phyloP scores from a whole-genome alignment of 2,329 filamentous ascomycete species.

The Cladosporium sp. region DNA sequence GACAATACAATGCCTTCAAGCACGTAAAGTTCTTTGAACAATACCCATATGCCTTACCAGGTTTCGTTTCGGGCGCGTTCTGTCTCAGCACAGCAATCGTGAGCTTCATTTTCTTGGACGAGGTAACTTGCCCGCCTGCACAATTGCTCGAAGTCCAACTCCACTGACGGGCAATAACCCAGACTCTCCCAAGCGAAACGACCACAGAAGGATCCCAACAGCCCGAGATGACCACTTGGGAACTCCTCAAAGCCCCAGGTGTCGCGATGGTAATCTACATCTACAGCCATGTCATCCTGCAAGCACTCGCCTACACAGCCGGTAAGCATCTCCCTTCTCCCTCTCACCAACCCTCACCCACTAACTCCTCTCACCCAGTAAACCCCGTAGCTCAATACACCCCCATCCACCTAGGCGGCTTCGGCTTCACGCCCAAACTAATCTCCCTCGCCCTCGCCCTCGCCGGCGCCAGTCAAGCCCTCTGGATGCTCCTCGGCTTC shows the following conservation, averaged over 20 bases:
- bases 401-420: conserved; percentile 58
- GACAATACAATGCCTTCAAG: conserved; percentile 61
- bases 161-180: background rate
- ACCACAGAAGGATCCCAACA: conserved; percentile 15
- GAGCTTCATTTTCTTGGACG: conserved; percentile 1
- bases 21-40: conserved; percentile 54
- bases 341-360: background rate
- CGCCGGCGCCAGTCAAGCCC: conserved; percentile 61
- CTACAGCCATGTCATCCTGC: conserved; percentile 62
- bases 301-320: conserved; percentile 69
- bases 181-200: conserved; percentile 27
- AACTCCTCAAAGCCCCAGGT: conserved; percentile 59
- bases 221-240: conserved; percentile 43
- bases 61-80: conserved; percentile 53
- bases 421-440: conserved; percentile 56
- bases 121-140: conserved; percentile 1
- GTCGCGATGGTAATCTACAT: conserved; percentile 63
- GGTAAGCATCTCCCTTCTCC: too few relatives aligned
- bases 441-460: conserved; percentile 65
- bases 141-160: too few relatives aligned
- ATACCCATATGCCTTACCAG: conserved; percentile 64
- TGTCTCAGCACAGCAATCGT: conserved; percentile 37
- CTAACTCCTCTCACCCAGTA: conserved; percentile 33
- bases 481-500: conserved; percentile 69
- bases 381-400: conserved; percentile 67